A percentile compares a stretch with the other conserved stretches of the same genome.
Conservation (phyloP, 352 stramenopile species). For the Globisporangium yorkense region DNA sequence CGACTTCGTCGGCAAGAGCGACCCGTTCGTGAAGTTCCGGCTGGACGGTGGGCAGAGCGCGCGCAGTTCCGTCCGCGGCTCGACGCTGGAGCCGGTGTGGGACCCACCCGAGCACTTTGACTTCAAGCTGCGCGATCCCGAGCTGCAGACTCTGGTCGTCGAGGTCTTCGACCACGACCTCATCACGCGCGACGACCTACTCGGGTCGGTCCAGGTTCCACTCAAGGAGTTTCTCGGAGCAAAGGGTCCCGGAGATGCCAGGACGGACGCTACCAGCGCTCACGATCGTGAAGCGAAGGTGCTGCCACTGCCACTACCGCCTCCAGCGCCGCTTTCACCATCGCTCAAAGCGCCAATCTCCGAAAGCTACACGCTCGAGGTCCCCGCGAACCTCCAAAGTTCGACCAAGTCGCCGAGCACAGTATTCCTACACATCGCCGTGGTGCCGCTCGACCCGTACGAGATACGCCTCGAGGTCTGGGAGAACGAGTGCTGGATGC, state of each 20-base stretch:
- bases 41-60: constrained; percentile 15
- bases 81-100: constrained; percentile 27
- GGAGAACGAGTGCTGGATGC: constrained; percentile 33
- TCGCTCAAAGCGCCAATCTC: background rate
- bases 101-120: constrained; percentile 25
- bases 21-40: constrained; percentile 29
- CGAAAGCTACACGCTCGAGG: constrained; percentile 13
- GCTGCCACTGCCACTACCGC: background rate
- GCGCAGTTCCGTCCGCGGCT: constrained; percentile 17
- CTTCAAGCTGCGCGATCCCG: constrained; percentile 23
- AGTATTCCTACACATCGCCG: constrained; percentile 18
- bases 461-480: constrained; percentile 24
- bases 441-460: constrained; percentile 14
- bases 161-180: constrained; percentile 29
- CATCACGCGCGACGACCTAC: constrained; percentile 18
- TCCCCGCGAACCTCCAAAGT: constrained; percentile 10
- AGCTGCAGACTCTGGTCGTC: constrained; percentile 9
- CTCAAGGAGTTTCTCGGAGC: constrained; percentile 13
- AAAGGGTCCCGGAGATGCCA: constrained; percentile 1
- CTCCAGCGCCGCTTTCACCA: background rate
- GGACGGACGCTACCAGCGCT: background rate
- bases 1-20: constrained; percentile 25
- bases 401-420: constrained; percentile 7
- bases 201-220: constrained; percentile 19
- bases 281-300: background rate